These are phyloP conservation scores for Pichia pseudocactophila DNA, from an alignment of 805 yeast genomes.

Conservation along the genomic window DNA sequence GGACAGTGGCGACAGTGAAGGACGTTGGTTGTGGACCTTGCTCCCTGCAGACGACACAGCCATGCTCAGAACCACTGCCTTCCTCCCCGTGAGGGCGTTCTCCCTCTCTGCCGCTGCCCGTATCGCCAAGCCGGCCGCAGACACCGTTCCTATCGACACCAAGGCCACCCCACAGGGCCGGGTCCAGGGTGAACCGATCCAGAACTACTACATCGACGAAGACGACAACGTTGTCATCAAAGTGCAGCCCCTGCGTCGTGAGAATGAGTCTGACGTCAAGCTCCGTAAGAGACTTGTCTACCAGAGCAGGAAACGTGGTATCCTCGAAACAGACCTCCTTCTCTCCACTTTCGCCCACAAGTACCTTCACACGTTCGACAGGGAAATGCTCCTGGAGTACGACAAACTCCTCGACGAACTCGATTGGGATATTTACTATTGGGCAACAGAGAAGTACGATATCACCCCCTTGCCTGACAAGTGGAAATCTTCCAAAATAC, in stretches of 20 bases:
- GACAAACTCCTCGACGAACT: slow-evolving; percentile 80
- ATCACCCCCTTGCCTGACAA: slow-evolving; percentile 81
- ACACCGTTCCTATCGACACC: slow-evolving; percentile 8
- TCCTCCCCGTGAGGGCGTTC: background rate
- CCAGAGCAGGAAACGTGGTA: slow-evolving; percentile 92
- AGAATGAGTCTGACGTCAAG: slow-evolving; percentile 59
- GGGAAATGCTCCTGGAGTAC: slow-evolving; percentile 72
- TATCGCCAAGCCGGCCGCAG: slow-evolving; percentile 7
- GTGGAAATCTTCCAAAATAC: slow-evolving; percentile 65
- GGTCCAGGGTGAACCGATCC: slow-evolving; percentile 16
- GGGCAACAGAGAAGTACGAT: slow-evolving; percentile 84
- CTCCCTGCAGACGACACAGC: no score
- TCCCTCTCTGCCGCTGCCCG: background rate
- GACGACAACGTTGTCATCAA: slow-evolving; percentile 45
- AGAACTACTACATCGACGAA: slow-evolving; percentile 20
- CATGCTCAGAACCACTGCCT: background rate
- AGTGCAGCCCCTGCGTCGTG: slow-evolving; percentile 72
- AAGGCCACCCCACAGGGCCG: slow-evolving; percentile 12
- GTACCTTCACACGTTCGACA: slow-evolving; percentile 48
- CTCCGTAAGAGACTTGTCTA: slow-evolving; percentile 84
- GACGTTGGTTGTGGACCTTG: no score
- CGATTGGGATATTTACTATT: slow-evolving; percentile 98
- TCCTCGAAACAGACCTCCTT: slow-evolving; percentile 82
- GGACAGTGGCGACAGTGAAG: no score
- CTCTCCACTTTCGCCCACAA: slow-evolving; percentile 79